Evolutionary conservation across 2,329 filamentous ascomycete species (phyloP), one percentile per base, ranked within the genome.

Genomic region (Penicillium sp.): DNA sequence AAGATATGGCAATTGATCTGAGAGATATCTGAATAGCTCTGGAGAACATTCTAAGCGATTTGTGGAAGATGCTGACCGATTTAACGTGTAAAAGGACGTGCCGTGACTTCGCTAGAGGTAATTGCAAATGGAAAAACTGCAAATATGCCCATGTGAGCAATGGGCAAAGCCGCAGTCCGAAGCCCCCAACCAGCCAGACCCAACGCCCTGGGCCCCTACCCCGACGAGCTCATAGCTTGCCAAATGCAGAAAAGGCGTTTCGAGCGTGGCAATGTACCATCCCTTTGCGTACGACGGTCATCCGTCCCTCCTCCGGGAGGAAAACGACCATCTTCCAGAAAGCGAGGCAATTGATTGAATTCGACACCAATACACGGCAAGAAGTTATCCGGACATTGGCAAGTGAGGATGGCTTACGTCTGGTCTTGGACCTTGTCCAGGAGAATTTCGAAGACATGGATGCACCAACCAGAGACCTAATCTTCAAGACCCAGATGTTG

Each of bases 401-500:
- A 10, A 59, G 42, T 4, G 72, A 73, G 40, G 62, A 59, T 9
- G 72, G 70, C 11, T 53, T 74, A 26, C 58, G 50, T 31, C 52
- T 67, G 8, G 63, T 74, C 14, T 62, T 66, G 44, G 67, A 70
- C 40, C 51, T 70, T 22, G 47, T 67, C 19, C 51, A 67, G 31
- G 56, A 49, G n/a, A 58, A 66, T 3, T 66, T 63, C 31, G 43
- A 58, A 17, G 11, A 40, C 37, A 64, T 61, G 43, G 36, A 63
- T 58, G 35, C 56, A 25, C n/a, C 50, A 35, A 55, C 50, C 11
- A 63, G 57, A 48, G 50, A 51, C 6, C 14, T 56, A 16, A 55
- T 67, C 5, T 63, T 69, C 25, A 31, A 44, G 14, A 61, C 57
- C 6, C 58, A 72, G 50, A 64, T 76, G 26, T 57, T 78, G 12